Evolutionary conservation across 345 rosid genomes (phyloP).

Genomic region (Angophora floribunda): DNA sequence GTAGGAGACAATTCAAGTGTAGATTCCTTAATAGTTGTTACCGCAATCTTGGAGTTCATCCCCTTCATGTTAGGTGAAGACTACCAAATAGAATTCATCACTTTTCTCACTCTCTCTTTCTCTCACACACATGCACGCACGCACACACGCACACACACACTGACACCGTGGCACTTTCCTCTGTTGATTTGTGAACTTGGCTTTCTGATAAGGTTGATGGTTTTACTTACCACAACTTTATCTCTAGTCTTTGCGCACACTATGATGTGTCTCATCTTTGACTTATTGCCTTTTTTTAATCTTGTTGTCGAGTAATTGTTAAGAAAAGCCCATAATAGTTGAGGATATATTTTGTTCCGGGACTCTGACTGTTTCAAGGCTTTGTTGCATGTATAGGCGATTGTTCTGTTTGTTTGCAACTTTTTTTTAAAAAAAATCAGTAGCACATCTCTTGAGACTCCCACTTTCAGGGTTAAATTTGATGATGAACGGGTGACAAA

Average conservation of each 20-base stretch:
- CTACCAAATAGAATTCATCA: background rate
- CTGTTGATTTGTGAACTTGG: background rate
- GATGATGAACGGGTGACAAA: slow-evolving; percentile 98
- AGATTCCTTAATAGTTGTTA: background rate
- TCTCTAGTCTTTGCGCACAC: background rate
- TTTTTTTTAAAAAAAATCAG: background rate
- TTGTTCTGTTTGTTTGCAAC: background rate
- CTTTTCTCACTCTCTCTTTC: background rate
- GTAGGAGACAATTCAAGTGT: background rate
- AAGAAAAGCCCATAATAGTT: background rate
- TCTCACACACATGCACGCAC: background rate
- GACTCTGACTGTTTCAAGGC: background rate
- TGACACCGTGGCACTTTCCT: background rate
- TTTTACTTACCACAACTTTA: background rate
- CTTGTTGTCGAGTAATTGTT: background rate
- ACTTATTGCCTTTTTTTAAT: background rate
- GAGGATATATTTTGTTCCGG: background rate
- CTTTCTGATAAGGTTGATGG: background rate
- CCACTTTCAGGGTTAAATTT: slow-evolving; percentile 63
- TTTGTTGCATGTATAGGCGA: background rate
- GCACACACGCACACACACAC: background rate
- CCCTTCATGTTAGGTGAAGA: background rate
- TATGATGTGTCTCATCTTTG: background rate
- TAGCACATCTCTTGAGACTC: background rate
- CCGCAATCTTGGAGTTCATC: background rate